phyloP scores from a whole-genome alignment of 805 yeast genomes.

The Candida glaebosa region DNA sequence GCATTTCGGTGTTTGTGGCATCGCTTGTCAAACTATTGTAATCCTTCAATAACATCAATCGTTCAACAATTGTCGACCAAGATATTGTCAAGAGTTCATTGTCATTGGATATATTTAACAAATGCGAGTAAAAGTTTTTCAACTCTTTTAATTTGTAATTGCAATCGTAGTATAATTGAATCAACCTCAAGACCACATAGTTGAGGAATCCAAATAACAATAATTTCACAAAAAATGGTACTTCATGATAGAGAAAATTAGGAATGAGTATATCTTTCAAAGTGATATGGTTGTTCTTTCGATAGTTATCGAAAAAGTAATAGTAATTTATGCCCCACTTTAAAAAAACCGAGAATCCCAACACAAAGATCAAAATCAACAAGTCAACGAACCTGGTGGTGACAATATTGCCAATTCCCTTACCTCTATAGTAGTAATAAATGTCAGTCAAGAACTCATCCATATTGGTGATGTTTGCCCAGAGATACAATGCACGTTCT shows the following conservation, averaged over 20 bases:
- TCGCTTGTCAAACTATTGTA: slow-evolving; percentile 68
- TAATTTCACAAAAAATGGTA: slow-evolving; percentile 48
- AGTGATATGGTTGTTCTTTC: slow-evolving; percentile 22
- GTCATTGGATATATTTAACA: slow-evolving; percentile 68
- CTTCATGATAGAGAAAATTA: slow-evolving; percentile 43
- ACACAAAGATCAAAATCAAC: slow-evolving; percentile 72
- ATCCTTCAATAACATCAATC: slow-evolving; percentile 70
- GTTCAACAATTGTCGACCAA: slow-evolving; percentile 83
- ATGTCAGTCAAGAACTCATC: slow-evolving; percentile 83
- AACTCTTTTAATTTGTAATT: slow-evolving; percentile 66
- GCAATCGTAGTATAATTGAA: slow-evolving; percentile 58
- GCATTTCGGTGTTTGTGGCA: slow-evolving; percentile 17
- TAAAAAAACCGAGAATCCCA: slow-evolving; percentile 73
- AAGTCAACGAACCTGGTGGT: slow-evolving; percentile 64
- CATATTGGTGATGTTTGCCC: slow-evolving; percentile 94
- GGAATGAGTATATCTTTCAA: slow-evolving; percentile 31
- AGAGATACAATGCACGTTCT: slow-evolving; percentile 86
- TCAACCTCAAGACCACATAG: slow-evolving; percentile 48
- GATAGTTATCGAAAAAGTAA: slow-evolving; percentile 23
- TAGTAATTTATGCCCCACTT: slow-evolving; percentile 74
- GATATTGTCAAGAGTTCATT: slow-evolving; percentile 85
- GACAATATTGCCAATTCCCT: slow-evolving; percentile 79
- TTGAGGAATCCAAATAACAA: slow-evolving; percentile 58
- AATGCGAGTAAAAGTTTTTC: slow-evolving; percentile 67
- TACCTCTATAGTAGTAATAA: slow-evolving; percentile 79